Evolutionary conservation across 2,329 filamentous ascomycete species (phyloP).

Genomic region (Tolypocladium paradoxum): DNA sequence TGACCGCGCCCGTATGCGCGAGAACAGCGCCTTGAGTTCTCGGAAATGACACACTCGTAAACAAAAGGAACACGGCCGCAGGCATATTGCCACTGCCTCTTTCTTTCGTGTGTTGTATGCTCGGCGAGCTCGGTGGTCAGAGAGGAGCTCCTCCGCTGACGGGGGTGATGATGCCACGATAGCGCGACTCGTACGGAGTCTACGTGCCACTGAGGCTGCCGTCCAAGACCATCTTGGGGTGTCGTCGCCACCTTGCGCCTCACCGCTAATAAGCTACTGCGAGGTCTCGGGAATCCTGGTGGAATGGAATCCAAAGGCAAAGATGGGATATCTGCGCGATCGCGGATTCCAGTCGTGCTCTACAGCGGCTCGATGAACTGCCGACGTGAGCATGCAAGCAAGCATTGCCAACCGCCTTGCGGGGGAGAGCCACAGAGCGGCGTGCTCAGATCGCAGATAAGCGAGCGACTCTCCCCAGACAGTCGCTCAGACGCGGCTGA

Average conservation of each 20-base stretch:
- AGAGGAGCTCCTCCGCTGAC: background rate
- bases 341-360: background rate
- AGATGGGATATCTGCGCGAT: background rate
- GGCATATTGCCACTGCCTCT: background rate
- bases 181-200: background rate
- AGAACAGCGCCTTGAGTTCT: background rate
- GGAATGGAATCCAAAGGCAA: background rate
- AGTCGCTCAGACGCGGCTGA: constrained; percentile 2
- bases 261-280: background rate
- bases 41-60: background rate
- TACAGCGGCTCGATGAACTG: too few species aligned
- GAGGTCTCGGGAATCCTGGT: background rate
- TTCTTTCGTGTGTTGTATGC: too few species aligned
- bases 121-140: too few species aligned
- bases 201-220: background rate
- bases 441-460: constrained; percentile 3
- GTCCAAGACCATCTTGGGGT: too few species aligned
- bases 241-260: too few species aligned
- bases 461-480: constrained; percentile 3
- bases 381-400: background rate
- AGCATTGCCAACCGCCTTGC: background rate
- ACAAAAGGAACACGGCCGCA: background rate
- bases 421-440: background rate
- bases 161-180: background rate
- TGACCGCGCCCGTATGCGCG: background rate